Evolutionary conservation across 805 yeast species (phyloP).

Genomic region (Saturnispora kantuleensis): DNA sequence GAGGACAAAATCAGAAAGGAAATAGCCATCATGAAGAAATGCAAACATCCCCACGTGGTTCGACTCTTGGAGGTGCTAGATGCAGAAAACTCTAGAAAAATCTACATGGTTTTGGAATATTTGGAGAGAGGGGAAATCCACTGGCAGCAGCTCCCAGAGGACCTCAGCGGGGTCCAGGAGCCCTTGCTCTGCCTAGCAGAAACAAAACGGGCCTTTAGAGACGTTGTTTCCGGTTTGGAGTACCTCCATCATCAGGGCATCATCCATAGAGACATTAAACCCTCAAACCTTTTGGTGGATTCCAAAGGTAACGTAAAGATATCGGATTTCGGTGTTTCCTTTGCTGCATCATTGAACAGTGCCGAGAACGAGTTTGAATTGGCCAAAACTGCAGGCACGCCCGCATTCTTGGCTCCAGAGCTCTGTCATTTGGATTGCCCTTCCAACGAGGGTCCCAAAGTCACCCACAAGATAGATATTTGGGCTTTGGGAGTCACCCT

Average conservation of each 20-base stretch:
- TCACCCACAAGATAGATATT: slow-evolving; percentile 82
- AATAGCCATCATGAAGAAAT: slow-evolving; percentile 86
- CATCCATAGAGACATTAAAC: slow-evolving; percentile 91
- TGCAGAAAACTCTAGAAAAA: slow-evolving; percentile 72
- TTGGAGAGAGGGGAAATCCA: slow-evolving; percentile 83
- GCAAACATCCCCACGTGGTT: slow-evolving; percentile 90
- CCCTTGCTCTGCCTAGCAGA: slow-evolving; percentile 63
- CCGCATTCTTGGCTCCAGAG: slow-evolving; percentile 95
- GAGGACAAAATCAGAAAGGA: slow-evolving; percentile 77
- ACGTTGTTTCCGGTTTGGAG: slow-evolving; percentile 80
- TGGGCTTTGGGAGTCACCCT: slow-evolving; percentile 96
- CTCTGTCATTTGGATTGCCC: slow-evolving; percentile 53
- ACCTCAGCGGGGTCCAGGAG: slow-evolving; percentile 23
- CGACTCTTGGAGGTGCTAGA: slow-evolving; percentile 79
- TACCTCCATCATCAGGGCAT: slow-evolving; percentile 85
- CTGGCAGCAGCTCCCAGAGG: slow-evolving; percentile 49
- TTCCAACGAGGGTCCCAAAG: slow-evolving; percentile 31
- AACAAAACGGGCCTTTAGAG: slow-evolving; percentile 66
- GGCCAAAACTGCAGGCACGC: slow-evolving; percentile 96
- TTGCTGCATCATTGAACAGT: slow-evolving; percentile 44
- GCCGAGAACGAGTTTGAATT: slow-evolving; percentile 58
- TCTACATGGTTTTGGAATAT: slow-evolving; percentile 83
- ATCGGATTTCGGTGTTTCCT: slow-evolving; percentile 94
- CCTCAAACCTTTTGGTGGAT: slow-evolving; percentile 76
- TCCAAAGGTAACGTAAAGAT: slow-evolving; percentile 72